Base-by-base conservation (phyloP, 1,284 basidiomycete species). In the Athelia psychrophila region DNA sequence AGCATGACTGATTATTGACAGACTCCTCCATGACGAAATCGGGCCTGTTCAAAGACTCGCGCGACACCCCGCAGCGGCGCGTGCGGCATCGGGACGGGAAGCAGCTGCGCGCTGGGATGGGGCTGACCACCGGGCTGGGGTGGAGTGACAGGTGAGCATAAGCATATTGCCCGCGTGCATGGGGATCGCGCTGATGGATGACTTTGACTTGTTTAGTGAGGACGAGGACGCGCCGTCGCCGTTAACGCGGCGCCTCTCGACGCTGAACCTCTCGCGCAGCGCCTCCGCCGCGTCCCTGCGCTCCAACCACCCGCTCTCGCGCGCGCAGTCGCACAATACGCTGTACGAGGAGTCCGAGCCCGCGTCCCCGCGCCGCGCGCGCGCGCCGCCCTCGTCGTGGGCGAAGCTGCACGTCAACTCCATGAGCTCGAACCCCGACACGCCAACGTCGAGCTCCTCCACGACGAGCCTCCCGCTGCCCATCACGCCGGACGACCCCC, bases 201-300 rank as follows among this genome's bases (percentile, higher is more conserved):
- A 22, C 32, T 19, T 44, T 33, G 15, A 22, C 47, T 60, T n/a
- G n/a, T n/a, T 49, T 64, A 86, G 85, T 56, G 88, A 91, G 71
- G 89, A 91, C 64, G 89, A 91, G 70, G 85, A 88, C 54, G 87
- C 88, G 0, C 89, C 89, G 1, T 88, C 86, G 0, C 78, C 83
- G 3, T 77, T 91, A 13, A 88, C 86, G 0, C 75, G 77, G 16
- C 79, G 84, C 8, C 67, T 90, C 3, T 88, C 85, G 2, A 70
- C 73, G 0, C 72, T 80, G 48, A 75, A 78, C 48, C 69, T 86
- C n/a, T 68, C 78, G 2, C 69, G 77, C 0, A 71, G 68, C 12
- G 54, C 66, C 6, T 73, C 70, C 0, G 55, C 62, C 0, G 58
- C 60, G 4, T 72, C 72, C 6, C 44, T 63, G 19, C 51, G 56